Percentiles rank a stretch among this genome's conserved stretches.
These are phyloP conservation scores for Cladophialophora bantiana DNA, from an alignment of 2,329 filamentous ascomycete genomes.

Conservation along the genomic window DNA sequence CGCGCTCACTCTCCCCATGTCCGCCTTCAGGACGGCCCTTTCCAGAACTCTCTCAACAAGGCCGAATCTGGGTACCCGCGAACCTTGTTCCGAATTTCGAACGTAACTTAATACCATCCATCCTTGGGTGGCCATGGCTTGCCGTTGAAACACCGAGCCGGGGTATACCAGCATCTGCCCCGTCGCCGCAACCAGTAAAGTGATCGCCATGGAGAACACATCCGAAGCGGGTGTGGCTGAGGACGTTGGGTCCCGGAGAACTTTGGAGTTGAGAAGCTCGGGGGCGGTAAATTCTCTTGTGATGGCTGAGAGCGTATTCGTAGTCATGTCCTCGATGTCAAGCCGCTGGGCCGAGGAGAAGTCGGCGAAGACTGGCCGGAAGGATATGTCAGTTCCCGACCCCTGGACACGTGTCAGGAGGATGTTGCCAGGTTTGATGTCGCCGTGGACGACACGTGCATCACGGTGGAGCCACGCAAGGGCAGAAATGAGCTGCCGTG, in stretches of 20 bases:
- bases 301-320: constrained; percentile 48
- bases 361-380: constrained; percentile 51
- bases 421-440: constrained; percentile 58
- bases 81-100: constrained; percentile 47
- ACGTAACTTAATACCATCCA: constrained; percentile 53
- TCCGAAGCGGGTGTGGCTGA: constrained; percentile 51
- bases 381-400: constrained; percentile 16
- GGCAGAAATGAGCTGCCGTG: constrained; percentile 50
- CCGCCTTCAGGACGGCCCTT: constrained; percentile 49
- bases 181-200: constrained; percentile 54
- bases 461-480: constrained; percentile 54
- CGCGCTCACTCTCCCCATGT: constrained; percentile 33
- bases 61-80: constrained; percentile 51
- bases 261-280: constrained; percentile 49
- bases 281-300: constrained; percentile 56
- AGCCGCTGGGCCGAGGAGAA: constrained; percentile 52
- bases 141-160: constrained; percentile 49
- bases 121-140: constrained; percentile 54
- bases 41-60: constrained; percentile 50
- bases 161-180: constrained; percentile 55
- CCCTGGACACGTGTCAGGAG: constrained; percentile 44
- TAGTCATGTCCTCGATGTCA: constrained; percentile 30
- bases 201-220: constrained; percentile 56
- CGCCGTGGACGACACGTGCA: constrained; percentile 54
- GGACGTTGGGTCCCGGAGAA: constrained; percentile 46